phyloP scores from a whole-genome alignment of 2,329 filamentous ascomycete species.

The Aspergillus chevalieri region DNA sequence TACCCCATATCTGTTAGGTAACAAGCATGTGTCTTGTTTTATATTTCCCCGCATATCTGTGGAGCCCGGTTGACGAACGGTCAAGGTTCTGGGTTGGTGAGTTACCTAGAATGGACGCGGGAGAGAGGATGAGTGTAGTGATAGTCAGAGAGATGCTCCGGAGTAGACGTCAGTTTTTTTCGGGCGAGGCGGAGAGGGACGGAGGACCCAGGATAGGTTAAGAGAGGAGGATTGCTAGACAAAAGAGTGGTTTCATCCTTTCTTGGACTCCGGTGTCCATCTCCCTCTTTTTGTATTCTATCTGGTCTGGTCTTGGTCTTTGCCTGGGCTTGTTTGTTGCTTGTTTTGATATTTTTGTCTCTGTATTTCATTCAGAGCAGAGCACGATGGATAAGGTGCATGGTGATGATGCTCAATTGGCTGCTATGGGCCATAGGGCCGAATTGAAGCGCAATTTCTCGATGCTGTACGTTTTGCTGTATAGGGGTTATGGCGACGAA shows the following conservation, averaged over 20 bases:
- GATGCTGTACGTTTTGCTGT: slow-evolving; percentile 33
- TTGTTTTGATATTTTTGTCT: background rate
- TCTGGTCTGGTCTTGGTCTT: slow-evolving; percentile 1
- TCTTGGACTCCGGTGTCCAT: background rate
- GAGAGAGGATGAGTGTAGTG: too few relatives aligned
- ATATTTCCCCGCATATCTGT: slow-evolving; percentile 1
- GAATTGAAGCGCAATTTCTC: slow-evolving; percentile 56
- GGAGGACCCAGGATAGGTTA: too few relatives aligned
- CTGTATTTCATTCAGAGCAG: slow-evolving; percentile 10
- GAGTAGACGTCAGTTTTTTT: too few relatives aligned
- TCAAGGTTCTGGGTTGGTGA: too few relatives aligned
- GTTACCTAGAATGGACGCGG: too few relatives aligned
- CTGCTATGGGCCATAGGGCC: slow-evolving; percentile 52
- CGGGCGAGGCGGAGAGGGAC: too few relatives aligned
- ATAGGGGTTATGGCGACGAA: background rate
- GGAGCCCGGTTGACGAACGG: too few relatives aligned
- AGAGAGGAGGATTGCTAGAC: too few relatives aligned
- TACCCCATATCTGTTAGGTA: slow-evolving; percentile 23
- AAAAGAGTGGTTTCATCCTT: too few relatives aligned
- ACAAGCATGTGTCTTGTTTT: slow-evolving; percentile 4
- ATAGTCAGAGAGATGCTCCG: too few relatives aligned
- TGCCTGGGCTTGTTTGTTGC: background rate
- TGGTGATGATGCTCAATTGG: slow-evolving; percentile 47
- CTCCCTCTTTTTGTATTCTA: slow-evolving; percentile 1
- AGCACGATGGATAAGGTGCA: slow-evolving; percentile 7